A percentile compares a stretch with the other conserved stretches of the same genome.
phyloP scores from a whole-genome alignment of 208 protist species.

The Kentomonas sorsogonicus region DNA sequence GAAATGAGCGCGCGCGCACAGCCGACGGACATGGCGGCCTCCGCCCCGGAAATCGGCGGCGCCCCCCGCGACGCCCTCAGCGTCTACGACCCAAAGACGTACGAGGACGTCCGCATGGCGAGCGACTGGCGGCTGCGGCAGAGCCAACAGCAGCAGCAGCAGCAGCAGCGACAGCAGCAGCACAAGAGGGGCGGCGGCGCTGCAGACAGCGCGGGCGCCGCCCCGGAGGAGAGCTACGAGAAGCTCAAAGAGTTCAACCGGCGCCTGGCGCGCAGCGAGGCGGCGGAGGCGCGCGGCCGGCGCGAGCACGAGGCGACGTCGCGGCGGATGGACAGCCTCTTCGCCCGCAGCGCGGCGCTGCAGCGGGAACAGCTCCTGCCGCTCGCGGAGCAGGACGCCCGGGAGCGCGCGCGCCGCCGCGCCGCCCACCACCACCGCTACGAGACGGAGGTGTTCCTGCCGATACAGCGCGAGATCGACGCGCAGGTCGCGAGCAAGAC shows the following conservation, averaged over 20 bases:
- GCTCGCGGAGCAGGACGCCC: background rate
- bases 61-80: constrained; percentile 12
- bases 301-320: constrained; percentile 8
- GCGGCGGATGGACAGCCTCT: constrained; percentile 2
- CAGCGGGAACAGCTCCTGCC: background rate
- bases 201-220: constrained; percentile 9
- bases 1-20: background rate
- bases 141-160: constrained; percentile 11
- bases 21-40: background rate
- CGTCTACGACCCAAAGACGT: constrained; percentile 29
- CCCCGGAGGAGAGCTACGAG: constrained; percentile 5
- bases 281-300: background rate
- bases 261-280: constrained; percentile 5
- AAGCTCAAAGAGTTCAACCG: constrained; percentile 6
- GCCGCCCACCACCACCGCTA: constrained; percentile 14
- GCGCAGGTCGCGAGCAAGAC: no score
- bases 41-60: background rate
- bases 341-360: constrained; percentile 1
- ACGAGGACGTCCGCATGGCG: constrained; percentile 39
- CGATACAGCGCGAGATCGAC: constrained; percentile 18
- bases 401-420: constrained; percentile 9
- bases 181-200: constrained; percentile 1
- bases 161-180: constrained; percentile 19
- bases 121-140: constrained; percentile 13
- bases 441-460: constrained; percentile 22